phyloP scores from a whole-genome alignment of 1,284 basidiomycete species.

The Xerocomus amazonicus region DNA sequence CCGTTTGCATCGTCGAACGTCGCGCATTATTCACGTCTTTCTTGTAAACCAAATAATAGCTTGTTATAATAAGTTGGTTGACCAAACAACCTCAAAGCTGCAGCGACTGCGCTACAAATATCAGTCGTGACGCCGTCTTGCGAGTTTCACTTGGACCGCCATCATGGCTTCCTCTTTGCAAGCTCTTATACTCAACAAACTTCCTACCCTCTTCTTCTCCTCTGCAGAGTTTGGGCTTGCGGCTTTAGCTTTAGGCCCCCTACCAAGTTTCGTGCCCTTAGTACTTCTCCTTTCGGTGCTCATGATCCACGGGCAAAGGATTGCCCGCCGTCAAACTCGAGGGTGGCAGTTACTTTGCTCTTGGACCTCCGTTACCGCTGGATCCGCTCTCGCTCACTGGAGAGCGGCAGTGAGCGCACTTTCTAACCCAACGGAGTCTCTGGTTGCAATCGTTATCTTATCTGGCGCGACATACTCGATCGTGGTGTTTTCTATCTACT shows the following conservation, averaged over 20 bases:
- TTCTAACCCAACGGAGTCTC: conserved; percentile 47
- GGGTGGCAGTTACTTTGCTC: conserved; percentile 34
- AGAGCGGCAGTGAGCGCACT: conserved; percentile 53
- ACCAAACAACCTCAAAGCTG: conserved; percentile 25
- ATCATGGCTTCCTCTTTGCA: conserved; percentile 27
- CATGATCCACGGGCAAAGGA: conserved; percentile 47
- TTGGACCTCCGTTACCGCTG: conserved; percentile 43
- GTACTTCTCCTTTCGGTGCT: conserved; percentile 46
- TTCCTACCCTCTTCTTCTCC: conserved; percentile 37
- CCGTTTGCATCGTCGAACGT: no score
- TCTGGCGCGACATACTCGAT: conserved; percentile 37
- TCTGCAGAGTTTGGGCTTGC: conserved; percentile 36
- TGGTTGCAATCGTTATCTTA: conserved; percentile 44
- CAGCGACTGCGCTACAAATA: conserved; percentile 18
- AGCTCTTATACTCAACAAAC: conserved; percentile 21
- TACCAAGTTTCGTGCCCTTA: conserved; percentile 51
- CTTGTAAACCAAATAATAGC: not conserved
- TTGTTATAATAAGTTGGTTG: not conserved
- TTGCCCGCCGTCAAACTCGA: conserved; percentile 37
- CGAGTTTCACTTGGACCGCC: conserved; percentile 3
- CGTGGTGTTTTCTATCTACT: conserved; percentile 39
- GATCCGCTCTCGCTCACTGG: conserved; percentile 45
- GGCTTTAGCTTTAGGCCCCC: conserved; percentile 44
- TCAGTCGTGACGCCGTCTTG: not conserved
- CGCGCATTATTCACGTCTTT: no score